phyloP scores from a whole-genome alignment of 1,284 basidiomycete genomes.

The Agaricales sp. region DNA sequence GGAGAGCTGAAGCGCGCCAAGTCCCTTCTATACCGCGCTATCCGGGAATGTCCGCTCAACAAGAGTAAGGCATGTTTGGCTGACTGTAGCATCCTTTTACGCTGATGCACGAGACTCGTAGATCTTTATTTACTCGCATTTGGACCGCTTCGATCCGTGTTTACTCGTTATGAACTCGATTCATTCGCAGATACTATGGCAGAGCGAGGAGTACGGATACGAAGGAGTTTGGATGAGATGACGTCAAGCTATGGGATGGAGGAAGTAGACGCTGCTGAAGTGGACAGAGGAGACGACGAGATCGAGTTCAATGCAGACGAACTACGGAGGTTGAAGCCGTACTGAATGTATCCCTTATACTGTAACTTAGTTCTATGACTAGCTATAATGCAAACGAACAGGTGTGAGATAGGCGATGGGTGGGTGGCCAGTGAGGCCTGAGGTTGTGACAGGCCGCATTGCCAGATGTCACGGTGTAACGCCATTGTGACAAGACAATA shows the following conservation, averaged over 20 bases:
- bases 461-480: no score
- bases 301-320: slow-evolving; percentile 53
- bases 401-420: no score
- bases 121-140: slow-evolving; percentile 86
- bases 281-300: slow-evolving; percentile 27
- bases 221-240: slow-evolving; percentile 56
- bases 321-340: slow-evolving; percentile 54
- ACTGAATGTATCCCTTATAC: slow-evolving; percentile 30
- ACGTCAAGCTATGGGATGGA: slow-evolving; percentile 25
- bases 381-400: no score
- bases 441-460: background rate
- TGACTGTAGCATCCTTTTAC: no score
- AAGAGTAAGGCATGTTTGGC: slow-evolving; percentile 53
- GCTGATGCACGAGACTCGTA: no score
- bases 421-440: no score
- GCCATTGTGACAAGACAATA: background rate
- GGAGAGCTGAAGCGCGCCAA: slow-evolving; percentile 61
- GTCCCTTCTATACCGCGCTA: slow-evolving; percentile 68
- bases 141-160: slow-evolving; percentile 58
- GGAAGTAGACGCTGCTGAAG: slow-evolving; percentile 8
- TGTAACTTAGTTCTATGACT: no score
- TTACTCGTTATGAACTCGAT: slow-evolving; percentile 58
- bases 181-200: slow-evolving; percentile 69
- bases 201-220: slow-evolving; percentile 70
- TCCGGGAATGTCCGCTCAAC: slow-evolving; percentile 70